Base-by-base conservation (phyloP, 768 basidiomycete species). In the Pleurotus platypus region DNA sequence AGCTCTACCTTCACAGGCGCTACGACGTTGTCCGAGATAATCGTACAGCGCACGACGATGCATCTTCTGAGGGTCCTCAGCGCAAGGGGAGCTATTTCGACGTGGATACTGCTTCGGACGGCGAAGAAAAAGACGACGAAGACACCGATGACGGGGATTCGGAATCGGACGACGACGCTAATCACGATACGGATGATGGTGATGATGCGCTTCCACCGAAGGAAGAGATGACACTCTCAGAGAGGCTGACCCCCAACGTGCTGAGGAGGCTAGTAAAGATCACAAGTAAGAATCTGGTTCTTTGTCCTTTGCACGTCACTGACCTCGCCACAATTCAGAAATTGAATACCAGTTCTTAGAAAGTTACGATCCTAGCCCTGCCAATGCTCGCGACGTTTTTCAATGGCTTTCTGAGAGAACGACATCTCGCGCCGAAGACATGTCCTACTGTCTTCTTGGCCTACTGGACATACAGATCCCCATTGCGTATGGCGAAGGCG, bases 401-500 rank as follows among this genome's bases (percentile, higher is more conserved):
- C 13, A 37, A n/a, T 51, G 49, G 49, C 27, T 51, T 7, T n/a
- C 26, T 16, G 15, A 30, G n/a, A 22, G 49, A 13, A n/a, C 13
- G 22, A 51, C 35, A 2, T n/a, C 49, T 6, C 49, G 49, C 4
- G 27, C 49, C 3, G 49, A 51, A 51, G 49, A 51, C 30, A 51
- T 51, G 16, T 26, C 22, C 22, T 51, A 39, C 49, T 51, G 49
- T 38, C 35, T 51, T 51, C 26, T 51, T 35, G 49, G 49, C 5
- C 49, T 51, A 37, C 15, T 51, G 4, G 30, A 51, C 6, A 35
- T 51, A 26, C 24, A 27, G 30, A 12, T 51, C 16, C 15, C 24
- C 1, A 51, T 51, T 51, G 49, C 49, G 16, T 51, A 51, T 38
- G 49, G 49, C 15, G 49, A 51, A 22, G 49, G 49, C n/a, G 18